phyloP scores from a whole-genome alignment of 495 filamentous ascomycete species.

The Penicillium parvum region DNA sequence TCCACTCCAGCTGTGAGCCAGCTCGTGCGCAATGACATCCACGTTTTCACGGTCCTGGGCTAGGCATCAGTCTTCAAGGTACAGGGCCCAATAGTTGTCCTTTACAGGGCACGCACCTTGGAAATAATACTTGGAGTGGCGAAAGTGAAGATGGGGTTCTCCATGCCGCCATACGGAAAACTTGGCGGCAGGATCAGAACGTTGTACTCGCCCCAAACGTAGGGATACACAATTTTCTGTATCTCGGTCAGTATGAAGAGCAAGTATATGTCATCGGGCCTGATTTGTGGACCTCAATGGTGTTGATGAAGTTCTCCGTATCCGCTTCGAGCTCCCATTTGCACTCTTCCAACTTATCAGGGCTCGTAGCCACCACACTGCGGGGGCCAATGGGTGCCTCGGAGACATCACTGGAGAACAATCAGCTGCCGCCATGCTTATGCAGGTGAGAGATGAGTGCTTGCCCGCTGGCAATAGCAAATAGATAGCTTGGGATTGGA shows the following conservation, averaged over 20 bases:
- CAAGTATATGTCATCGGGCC: background rate
- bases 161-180: conserved; percentile 90
- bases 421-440: background rate
- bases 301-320: conserved; percentile 84
- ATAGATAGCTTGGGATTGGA: conserved; percentile 91
- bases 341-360: conserved; percentile 75
- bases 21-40: conserved; percentile 94
- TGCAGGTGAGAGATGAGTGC: background rate
- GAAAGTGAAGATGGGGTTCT: conserved; percentile 92
- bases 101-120: conserved; percentile 40
- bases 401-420: conserved; percentile 59
- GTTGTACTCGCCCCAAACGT: conserved; percentile 93
- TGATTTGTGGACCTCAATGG: conserved; percentile 58
- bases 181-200: conserved; percentile 84
- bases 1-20: conserved; percentile 88
- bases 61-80: background rate
- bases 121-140: conserved; percentile 89
- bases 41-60: conserved; percentile 77
- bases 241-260: conserved; percentile 2
- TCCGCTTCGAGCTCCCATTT: conserved; percentile 88
- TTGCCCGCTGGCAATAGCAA: conserved; percentile 80
- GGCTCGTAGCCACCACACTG: conserved; percentile 77
- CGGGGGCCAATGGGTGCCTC: conserved; percentile 80
- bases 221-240: conserved; percentile 74
- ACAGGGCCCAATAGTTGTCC: background rate